Evolutionary conservation across 257 asterid species (phyloP), one percentile per base, ranked within the genome.

Genomic region (Solanum virginianum): DNA sequence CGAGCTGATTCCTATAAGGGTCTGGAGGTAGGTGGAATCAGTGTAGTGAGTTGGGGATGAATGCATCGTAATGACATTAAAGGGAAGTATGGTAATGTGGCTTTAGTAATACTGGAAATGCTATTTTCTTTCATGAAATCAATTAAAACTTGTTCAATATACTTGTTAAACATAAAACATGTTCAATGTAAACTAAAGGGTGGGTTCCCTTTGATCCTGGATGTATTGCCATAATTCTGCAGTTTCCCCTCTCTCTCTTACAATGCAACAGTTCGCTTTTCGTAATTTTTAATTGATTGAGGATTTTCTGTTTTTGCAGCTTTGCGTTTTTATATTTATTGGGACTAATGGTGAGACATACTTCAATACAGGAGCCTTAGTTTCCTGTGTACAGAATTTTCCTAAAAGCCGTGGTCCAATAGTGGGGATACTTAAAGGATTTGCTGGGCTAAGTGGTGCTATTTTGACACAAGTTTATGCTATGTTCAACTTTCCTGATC

Each of bases 381-480:
- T 90, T 77, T 90, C 86, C 60, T 80, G 89, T 55, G 87, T 87
- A 8, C 91, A 88, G 71, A 90, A 86, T 80, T 90, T 88, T 22
- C 91, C 89, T 41, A 88, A 89, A 86, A 88, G 82, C 86, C 88
- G 90, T 20, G 90, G 89, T 79, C 90, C 90, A 24, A 60, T 86
- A 68, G 89, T 89, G 84, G 89, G 92, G 62, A 89, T 84, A 69
- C 86, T 84, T 55, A 89, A 89, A 81, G 92, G 92, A 59, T 89
- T 89, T 80, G 89, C 92, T 63, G 89, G 90, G 83, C 47, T 89
- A 77, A 89, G 89, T 80, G 90, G 90, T 77, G 92, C 92, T 62
- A 86, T 88, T 83, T 86, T 89, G 85, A 88, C 90, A 54, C 89
- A 89, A 88, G 39, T 83, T 82, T 88, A 86, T 82, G 88, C 92